phyloP scores from a whole-genome alignment of 805 yeast species.

The Lipomyces mesembrius region DNA sequence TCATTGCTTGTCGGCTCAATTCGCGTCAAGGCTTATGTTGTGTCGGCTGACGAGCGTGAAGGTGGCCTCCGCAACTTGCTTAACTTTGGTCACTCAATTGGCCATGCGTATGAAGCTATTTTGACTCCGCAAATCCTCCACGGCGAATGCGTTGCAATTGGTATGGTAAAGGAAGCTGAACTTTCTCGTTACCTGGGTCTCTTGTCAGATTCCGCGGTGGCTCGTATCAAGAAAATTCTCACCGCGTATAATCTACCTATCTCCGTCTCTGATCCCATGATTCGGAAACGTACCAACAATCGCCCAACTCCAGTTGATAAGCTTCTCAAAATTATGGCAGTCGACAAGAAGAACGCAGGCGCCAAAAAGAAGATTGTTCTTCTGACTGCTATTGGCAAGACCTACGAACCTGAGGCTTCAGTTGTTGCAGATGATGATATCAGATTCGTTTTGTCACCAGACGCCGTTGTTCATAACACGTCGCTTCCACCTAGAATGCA shows the following conservation, averaged over 20 bases:
- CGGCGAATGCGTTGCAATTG: conserved; percentile 99
- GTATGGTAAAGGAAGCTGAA: conserved; percentile 94
- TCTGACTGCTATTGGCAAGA: conserved; percentile 81
- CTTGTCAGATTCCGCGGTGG: conserved; percentile 89
- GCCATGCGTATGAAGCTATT: conserved; percentile 98
- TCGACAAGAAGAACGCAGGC: conserved; percentile 97
- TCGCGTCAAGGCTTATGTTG: conserved; percentile 91
- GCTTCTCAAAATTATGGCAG: conserved; percentile 82
- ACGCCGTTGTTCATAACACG: conserved; percentile 58
- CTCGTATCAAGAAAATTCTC: conserved; percentile 81
- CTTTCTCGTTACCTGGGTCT: conserved; percentile 89
- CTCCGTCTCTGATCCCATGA: conserved; percentile 70
- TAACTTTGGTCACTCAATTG: conserved; percentile 96
- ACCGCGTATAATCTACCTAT: conserved; percentile 86
- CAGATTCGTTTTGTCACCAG: conserved; percentile 81
- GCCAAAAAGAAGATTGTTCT: conserved; percentile 84
- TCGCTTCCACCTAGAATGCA: conserved; percentile 46
- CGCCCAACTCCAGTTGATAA: conserved; percentile 77
- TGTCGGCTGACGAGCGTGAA: conserved; percentile 91
- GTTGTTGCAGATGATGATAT: conserved; percentile 80
- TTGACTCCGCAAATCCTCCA: conserved; percentile 94
- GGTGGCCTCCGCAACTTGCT: conserved; percentile 89
- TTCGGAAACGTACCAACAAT: conserved; percentile 68
- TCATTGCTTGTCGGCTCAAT: conserved; percentile 84
- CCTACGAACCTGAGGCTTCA: conserved; percentile 87